Conservation (phyloP, 768 basidiomycete genomes). For the Naganishia antarctica region DNA sequence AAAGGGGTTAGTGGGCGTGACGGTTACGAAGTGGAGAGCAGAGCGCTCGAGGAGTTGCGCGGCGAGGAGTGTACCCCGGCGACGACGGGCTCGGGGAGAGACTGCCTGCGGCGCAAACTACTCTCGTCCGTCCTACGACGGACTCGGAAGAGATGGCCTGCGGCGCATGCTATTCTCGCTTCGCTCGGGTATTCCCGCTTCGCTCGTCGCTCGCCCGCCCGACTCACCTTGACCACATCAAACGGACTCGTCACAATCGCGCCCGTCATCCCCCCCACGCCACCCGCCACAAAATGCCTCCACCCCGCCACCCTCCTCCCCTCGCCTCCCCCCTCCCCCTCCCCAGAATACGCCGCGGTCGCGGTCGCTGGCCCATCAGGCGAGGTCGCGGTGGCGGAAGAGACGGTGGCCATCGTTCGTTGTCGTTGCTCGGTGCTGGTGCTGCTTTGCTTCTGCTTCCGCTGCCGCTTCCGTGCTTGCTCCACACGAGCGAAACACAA, state of each 20-base stretch:
- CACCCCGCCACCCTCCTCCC: conserved; percentile 48
- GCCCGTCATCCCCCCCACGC: conserved; percentile 94
- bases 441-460: too few relatives aligned
- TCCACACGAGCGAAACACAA: too few relatives aligned
- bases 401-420: conserved; percentile 2
- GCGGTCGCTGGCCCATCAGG: conserved; percentile 20
- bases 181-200: conserved; percentile 5
- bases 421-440: too few relatives aligned
- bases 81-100: too few relatives aligned
- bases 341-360: conserved; percentile 13
- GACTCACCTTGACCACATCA: conserved; percentile 75
- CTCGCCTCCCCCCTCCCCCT: conserved; percentile 19
- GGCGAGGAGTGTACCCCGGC: too few relatives aligned
- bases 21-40: too few relatives aligned
- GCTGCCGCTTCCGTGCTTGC: too few relatives aligned
- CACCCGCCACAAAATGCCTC: conserved; percentile 72
- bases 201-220: background rate
- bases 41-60: too few relatives aligned
- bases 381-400: conserved; percentile 12
- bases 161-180: background rate
- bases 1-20: background rate
- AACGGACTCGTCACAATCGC: conserved; percentile 95
- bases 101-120: too few relatives aligned
- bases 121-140: too few relatives aligned
- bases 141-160: background rate